Evolutionary conservation across 2,329 filamentous ascomycete species (phyloP), one percentile per base, ranked within the genome.

Genomic region (Colletotrichum eleusines): DNA sequence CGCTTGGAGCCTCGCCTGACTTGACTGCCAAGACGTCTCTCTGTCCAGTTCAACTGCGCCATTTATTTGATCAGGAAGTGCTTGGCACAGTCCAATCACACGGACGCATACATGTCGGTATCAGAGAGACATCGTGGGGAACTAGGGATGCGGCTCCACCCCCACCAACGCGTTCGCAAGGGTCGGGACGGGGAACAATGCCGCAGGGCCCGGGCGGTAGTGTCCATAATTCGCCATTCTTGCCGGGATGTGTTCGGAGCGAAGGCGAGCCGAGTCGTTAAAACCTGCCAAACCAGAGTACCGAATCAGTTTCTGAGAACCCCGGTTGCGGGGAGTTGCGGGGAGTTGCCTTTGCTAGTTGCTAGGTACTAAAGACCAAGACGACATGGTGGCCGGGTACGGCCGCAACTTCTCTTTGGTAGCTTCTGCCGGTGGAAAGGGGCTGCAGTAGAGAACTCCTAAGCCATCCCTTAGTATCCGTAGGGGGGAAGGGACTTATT

Each of bases 181-280:
- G 31, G n/a, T n/a, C n/a, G n/a, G 58, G 31, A 5, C 12, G 50
- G 64, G 64, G 64, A 44, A n/a, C 40, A 12, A 26, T 48, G 44
- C 58, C 58, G 38, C 57, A n/a, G 63, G 23, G 44, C 54, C 48
- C 42, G 46, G 48, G 57, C 46, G 53, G 51, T 57, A 44, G 8
- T 16, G 31, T 63, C 50, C 54, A 57, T 55, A 55, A 57, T 55
- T 67, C 58, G 65, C 38, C 31, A 31, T 23, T 28, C 62, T 55
- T 67, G 58, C 65, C 48, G 58, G 50, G 40, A 38, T 53, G 35
- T 23, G n/a, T 33, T 50, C 50, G 64, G 40, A 28, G 38, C 28
- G n/a, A 48, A 54, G 40, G 48, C 31, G 57, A 67, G 28, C 58
- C 40, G 64, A 67, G 48, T 55, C 58, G 64, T 55, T 23, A 67